A percentile compares a stretch with the other conserved stretches of the same genome.
Conservation (phyloP, 257 asterid species). For the Nicotiana attenuata region DNA sequence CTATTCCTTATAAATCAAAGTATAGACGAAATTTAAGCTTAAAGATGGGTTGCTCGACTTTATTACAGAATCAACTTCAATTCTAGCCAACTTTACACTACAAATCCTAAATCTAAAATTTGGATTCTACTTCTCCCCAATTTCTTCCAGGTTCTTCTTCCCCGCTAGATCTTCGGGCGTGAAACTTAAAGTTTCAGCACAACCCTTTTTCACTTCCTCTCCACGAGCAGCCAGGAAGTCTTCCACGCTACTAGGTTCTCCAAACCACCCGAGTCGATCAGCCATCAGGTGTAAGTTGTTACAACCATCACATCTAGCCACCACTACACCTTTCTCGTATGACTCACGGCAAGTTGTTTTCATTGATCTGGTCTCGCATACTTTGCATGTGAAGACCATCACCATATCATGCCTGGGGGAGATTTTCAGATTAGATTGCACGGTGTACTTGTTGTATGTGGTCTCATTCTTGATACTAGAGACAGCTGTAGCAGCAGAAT, state of each 20-base stretch:
- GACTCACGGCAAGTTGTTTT: constrained; percentile 74
- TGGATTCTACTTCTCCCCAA: background rate
- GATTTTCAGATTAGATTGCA: constrained; percentile 45
- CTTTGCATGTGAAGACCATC: constrained; percentile 75
- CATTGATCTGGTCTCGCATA: constrained; percentile 65
- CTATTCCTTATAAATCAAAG: no score
- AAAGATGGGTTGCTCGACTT: no score
- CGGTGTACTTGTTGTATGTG: constrained; percentile 28
- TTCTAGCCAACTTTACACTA: no score
- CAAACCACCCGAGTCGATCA: constrained; percentile 93
- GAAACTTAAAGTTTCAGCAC: constrained; percentile 48
- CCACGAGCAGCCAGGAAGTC: constrained; percentile 82
- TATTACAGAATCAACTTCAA: no score
- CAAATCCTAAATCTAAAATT: background rate
- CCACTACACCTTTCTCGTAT: constrained; percentile 76
- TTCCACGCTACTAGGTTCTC: constrained; percentile 74
- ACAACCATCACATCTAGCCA: constrained; percentile 82
- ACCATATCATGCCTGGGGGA: constrained; percentile 67
- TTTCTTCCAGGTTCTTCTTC: constrained; percentile 25
- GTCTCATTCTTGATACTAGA: constrained; percentile 17
- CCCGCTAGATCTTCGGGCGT: constrained; percentile 84
- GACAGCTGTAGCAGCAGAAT: constrained; percentile 13
- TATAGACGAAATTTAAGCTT: no score
- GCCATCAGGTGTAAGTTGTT: constrained; percentile 74
- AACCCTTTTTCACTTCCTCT: constrained; percentile 76